Base-by-base conservation (phyloP, 225 moss, liverwort and hornwort species). In the Physcomitrium patens region DNA sequence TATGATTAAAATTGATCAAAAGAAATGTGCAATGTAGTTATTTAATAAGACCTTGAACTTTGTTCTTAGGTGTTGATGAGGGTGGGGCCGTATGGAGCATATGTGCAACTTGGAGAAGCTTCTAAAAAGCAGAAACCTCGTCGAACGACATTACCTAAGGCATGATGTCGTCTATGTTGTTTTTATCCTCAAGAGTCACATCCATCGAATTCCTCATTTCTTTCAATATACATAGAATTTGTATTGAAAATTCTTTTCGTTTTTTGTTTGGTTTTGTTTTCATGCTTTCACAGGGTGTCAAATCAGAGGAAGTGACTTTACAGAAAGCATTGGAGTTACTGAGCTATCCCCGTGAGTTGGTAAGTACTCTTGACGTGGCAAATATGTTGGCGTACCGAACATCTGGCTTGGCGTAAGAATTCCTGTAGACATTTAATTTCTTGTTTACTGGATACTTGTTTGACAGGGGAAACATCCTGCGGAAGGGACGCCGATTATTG, bases 61-160 rank as follows among this genome's bases (percentile, higher is more conserved):
- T 59, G 16, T 65, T 68, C 45, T 53, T 76, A 99, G 97, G 83
- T 99, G 43, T 62, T 78, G 26, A 46, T 90, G 80, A 94, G 93
- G 80, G 65, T 53, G 76, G 97, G 97, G 43, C 97, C 94, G n/a
- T 99, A 89, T 73, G 97, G 97, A 65, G 85, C 82, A 64, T 99
- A 99, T 79, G 72, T 99, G 62, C 93, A 99, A 81, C 80, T 94
- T 54, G 97, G 93, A 69, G 82, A 70, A 82, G 83, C 83, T 55
- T 92, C 94, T 23, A 93, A 83, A 72, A 89, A 87, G 64, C 88
- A 89, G 73, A 96, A 88, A 72, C 94, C 94, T 37, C 90, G 90
- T 73, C 94, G 97, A 60, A 79, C 88, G 53, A 86, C 93, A 16
- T 18, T 99, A 67, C 94, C 94, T 10, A 93, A 91, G 94, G 97